Percentiles rank a stretch among this genome's conserved stretches.
Evolutionary conservation across 148 eudicot genomes (phyloP).

Genomic region (Pharnaceum exiguum): DNA sequence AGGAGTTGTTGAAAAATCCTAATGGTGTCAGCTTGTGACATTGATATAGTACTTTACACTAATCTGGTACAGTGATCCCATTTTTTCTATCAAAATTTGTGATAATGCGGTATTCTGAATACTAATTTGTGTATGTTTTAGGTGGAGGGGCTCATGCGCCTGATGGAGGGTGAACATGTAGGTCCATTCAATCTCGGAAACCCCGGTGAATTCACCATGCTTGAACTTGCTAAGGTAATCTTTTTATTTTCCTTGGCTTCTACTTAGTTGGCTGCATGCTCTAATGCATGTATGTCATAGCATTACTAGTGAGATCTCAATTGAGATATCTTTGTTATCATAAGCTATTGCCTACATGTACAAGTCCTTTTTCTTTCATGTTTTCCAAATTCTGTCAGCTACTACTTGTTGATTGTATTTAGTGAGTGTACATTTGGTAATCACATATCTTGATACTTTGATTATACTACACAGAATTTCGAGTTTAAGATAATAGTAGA

Average conservation of each 20-base stretch:
- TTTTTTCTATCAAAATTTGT: not conserved
- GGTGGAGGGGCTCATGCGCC: conserved; percentile 94
- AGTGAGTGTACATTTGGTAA: too few relatives aligned
- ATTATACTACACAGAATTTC: too few relatives aligned
- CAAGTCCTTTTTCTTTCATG: too few relatives aligned
- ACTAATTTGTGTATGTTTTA: conserved; percentile 24
- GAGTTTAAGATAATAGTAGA: too few relatives aligned
- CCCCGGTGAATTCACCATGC: conserved; percentile 99
- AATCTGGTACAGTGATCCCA: not conserved
- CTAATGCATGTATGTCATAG: not conserved
- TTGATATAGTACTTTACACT: not conserved
- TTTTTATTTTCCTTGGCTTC: not conserved
- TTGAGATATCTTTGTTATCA: too few relatives aligned
- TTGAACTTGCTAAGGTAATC: conserved; percentile 93
- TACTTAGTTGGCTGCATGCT: too few relatives aligned
- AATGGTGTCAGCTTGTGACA: not conserved
- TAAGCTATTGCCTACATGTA: too few relatives aligned
- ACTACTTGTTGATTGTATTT: too few relatives aligned
- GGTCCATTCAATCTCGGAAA: conserved; percentile 97
- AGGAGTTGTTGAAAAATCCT: not conserved
- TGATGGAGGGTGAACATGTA: conserved; percentile 97
- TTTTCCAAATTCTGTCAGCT: too few relatives aligned
- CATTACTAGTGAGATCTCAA: not conserved
- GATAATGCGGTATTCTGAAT: not conserved
- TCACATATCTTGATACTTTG: too few relatives aligned